A percentile compares a stretch with the other conserved stretches of the same genome.
Conservation (phyloP, 768 basidiomycete genomes). For the Pulveroboletus frians region DNA sequence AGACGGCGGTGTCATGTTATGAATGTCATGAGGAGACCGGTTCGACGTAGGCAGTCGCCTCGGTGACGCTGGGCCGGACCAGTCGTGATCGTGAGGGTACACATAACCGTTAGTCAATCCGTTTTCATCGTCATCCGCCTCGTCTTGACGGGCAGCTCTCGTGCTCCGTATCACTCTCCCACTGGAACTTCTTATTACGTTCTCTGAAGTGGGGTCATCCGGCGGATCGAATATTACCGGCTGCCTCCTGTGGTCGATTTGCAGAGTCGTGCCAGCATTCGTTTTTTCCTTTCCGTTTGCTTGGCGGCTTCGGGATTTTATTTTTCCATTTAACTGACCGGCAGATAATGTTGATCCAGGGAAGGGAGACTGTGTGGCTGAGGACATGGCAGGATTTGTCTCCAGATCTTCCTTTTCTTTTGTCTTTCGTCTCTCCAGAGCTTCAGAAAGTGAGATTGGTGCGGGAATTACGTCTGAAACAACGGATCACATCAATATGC, state of each 20-base stretch:
- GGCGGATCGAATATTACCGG: conserved; percentile 14
- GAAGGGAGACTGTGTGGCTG: conserved; percentile 26
- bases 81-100: conserved; percentile 18
- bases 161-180: conserved; percentile 29
- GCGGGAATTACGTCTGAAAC: conserved; percentile 60
- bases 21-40: conserved; percentile 21
- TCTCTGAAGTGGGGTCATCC: conserved; percentile 15
- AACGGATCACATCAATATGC: conserved; percentile 3
- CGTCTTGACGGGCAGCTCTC: conserved; percentile 25
- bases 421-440: conserved; percentile 49
- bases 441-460: conserved; percentile 54
- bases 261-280: conserved; percentile 28
- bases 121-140: conserved; percentile 21
- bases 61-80: conserved; percentile 24
- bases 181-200: conserved; percentile 27
- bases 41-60: conserved; percentile 13
- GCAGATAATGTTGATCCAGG: conserved; percentile 19
- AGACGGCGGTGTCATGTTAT: conserved; percentile 16
- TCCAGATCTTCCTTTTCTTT: conserved; percentile 55
- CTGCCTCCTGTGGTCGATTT: conserved; percentile 22
- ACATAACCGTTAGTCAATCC: conserved; percentile 22
- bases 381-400: conserved; percentile 50
- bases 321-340: conserved; percentile 29
- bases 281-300: conserved; percentile 30
- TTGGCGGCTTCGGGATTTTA: conserved; percentile 37